Conservation (phyloP, 2,329 filamentous ascomycete genomes). For the Cryphonectria nitschkei region DNA sequence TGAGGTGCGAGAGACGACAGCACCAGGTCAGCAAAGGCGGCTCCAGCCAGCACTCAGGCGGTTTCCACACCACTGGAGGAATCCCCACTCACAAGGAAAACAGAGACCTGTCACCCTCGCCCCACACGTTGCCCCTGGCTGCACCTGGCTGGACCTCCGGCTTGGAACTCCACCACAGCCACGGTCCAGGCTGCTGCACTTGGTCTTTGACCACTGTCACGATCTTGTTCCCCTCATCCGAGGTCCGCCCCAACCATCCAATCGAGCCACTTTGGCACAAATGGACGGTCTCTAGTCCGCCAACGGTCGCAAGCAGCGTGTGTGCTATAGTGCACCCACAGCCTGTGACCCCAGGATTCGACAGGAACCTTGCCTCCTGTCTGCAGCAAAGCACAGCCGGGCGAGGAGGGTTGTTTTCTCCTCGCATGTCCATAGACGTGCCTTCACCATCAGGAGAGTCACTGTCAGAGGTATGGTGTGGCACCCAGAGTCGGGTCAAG, state of each 20-base stretch:
- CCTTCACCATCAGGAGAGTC: neutral
- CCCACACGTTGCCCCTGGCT: neutral
- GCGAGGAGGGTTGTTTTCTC: neutral
- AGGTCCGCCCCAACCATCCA: neutral
- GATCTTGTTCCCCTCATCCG: conserved; percentile 6
- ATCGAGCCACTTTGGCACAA: neutral
- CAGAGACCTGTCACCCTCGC: neutral
- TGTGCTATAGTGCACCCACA: neutral
- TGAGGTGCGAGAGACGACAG: conserved; percentile 12
- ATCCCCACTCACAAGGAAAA: neutral
- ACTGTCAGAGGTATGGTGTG: neutral
- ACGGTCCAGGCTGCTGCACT: conserved; percentile 15
- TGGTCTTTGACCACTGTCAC: neutral
- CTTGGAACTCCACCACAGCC: conserved; percentile 10
- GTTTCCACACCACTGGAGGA: neutral
- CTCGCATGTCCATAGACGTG: neutral
- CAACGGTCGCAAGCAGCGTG: conserved; percentile 1
- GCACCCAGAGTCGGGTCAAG: neutral
- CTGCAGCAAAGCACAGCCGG: conserved; percentile 7
- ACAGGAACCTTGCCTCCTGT: neutral
- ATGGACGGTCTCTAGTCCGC: neutral
- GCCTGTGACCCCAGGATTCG: conserved; percentile 1
- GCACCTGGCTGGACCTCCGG: conserved; percentile 1
- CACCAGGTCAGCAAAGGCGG: conserved; percentile 5
- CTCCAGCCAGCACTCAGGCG: conserved; percentile 10